Evolutionary conservation across 2,329 filamentous ascomycete species (phyloP).

Genomic region (Cordyceps militaris): DNA sequence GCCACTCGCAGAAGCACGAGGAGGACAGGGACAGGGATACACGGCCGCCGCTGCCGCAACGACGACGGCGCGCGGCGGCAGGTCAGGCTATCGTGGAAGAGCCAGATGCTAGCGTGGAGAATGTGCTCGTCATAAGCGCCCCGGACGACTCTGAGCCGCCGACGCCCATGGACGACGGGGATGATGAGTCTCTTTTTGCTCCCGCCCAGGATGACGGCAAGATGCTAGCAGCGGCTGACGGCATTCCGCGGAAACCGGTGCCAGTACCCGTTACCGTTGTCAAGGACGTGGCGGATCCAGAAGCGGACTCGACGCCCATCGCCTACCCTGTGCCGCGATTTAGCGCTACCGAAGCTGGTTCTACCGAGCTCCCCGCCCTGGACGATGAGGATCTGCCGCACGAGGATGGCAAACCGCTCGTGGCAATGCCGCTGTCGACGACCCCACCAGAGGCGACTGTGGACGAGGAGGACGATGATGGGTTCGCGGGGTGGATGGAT

Average conservation of each 20-base stretch:
- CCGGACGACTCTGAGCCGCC: constrained; percentile 55
- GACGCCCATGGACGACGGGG: constrained; percentile 35
- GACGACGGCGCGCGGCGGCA: constrained; percentile 26
- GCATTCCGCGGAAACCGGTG: constrained; percentile 1
- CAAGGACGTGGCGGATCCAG: neutral
- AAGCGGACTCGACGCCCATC: neutral
- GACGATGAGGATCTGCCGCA: too few relatives aligned
- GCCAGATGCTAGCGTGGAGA: constrained; percentile 36
- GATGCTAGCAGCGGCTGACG: neutral
- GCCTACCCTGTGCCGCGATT: neutral
- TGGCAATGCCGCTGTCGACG: constrained; percentile 14
- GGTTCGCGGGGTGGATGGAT: constrained; percentile 24
- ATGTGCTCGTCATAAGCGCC: constrained; percentile 57
- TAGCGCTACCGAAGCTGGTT: neutral
- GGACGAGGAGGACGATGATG: constrained; percentile 21
- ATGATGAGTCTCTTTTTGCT: neutral
- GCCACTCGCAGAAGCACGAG: constrained; percentile 22
- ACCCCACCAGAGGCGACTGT: constrained; percentile 5
- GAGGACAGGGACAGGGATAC: constrained; percentile 24
- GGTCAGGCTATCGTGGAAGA: constrained; percentile 28
- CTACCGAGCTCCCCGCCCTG: too few relatives aligned
- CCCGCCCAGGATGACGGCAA: neutral
- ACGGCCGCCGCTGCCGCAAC: constrained; percentile 43
- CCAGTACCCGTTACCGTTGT: neutral
- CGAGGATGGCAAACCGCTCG: neutral